Evolutionary conservation across 1,284 basidiomycete genomes (phyloP).

Genomic region (Trichosporon sp.): DNA sequence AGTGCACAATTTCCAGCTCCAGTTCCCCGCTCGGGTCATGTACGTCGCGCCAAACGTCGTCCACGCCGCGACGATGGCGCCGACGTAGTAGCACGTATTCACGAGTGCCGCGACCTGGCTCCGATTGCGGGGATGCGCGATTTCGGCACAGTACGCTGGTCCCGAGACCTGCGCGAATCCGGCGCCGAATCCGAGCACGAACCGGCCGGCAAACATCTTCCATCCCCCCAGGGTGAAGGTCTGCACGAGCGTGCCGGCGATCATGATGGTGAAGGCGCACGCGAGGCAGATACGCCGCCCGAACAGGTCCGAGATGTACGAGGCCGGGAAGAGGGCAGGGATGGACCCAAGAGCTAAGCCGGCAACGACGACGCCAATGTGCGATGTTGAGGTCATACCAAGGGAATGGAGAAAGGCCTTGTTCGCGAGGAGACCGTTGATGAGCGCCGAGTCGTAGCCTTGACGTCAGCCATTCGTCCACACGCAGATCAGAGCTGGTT

Average conservation of each 20-base stretch:
- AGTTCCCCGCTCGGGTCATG: constrained; percentile 22
- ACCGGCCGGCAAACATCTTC: constrained; percentile 22
- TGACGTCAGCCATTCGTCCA: background rate
- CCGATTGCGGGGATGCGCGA: constrained; percentile 29
- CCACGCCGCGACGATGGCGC: constrained; percentile 31
- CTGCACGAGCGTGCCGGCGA: constrained; percentile 19
- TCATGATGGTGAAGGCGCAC: constrained; percentile 1
- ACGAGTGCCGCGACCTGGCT: constrained; percentile 22
- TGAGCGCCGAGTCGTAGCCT: constrained; percentile 24
- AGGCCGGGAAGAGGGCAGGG: background rate
- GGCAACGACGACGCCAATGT: constrained; percentile 21
- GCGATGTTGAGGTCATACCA: background rate
- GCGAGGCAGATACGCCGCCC: constrained; percentile 13
- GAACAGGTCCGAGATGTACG: constrained; percentile 10
- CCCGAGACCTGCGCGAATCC: constrained; percentile 14
- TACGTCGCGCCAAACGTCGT: constrained; percentile 31
- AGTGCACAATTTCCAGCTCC: constrained; percentile 26
- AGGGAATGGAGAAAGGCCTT: constrained; percentile 12
- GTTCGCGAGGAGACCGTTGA: constrained; percentile 22
- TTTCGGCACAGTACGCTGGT: constrained; percentile 24
- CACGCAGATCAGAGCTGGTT: too few species aligned
- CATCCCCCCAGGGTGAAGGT: constrained; percentile 23
- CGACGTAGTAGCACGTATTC: constrained; percentile 27
- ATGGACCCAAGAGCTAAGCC: constrained; percentile 18
- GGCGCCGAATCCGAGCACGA: constrained; percentile 24